Conservation (phyloP, 2,329 filamentous ascomycete genomes). For the Cladorrhinum sp. region DNA sequence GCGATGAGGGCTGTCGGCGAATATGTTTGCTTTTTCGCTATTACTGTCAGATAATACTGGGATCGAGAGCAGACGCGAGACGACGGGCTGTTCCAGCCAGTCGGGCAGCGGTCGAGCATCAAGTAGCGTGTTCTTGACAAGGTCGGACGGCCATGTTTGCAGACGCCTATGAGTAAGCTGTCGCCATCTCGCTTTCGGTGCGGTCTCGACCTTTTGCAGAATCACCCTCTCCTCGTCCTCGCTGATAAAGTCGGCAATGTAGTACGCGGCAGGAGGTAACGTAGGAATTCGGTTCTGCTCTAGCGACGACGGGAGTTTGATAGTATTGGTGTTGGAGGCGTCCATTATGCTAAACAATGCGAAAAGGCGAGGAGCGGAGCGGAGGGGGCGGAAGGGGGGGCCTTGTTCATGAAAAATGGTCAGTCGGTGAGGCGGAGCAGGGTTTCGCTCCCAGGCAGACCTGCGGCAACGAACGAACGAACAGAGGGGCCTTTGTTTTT, state of each 20-base stretch:
- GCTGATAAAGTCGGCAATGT: conserved; percentile 82
- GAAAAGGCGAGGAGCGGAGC: not conserved
- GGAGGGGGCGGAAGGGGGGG: not conserved
- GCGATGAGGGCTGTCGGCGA: conserved; percentile 65
- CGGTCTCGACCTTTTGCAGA: conserved; percentile 59
- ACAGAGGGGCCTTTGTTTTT: too few species aligned
- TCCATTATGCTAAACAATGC: not conserved
- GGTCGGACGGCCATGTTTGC: conserved; percentile 83
- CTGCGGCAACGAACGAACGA: not conserved
- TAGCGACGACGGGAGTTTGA: conserved; percentile 45
- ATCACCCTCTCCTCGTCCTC: conserved; percentile 68
- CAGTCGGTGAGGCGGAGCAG: conserved; percentile 4
- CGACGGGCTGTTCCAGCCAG: conserved; percentile 71
- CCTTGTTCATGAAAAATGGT: not conserved
- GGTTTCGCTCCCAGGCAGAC: not conserved
- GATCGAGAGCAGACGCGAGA: conserved; percentile 57
- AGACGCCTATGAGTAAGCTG: conserved; percentile 83
- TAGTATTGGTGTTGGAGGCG: conserved; percentile 3
- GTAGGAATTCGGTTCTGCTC: conserved; percentile 49
- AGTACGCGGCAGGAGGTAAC: conserved; percentile 69
- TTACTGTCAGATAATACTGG: conserved; percentile 35
- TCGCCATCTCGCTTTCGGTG: conserved; percentile 78
- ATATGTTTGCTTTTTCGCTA: conserved; percentile 42
- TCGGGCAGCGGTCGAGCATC: conserved; percentile 63
- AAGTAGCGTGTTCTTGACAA: conserved; percentile 75